Base-by-base conservation (phyloP, 2,329 filamentous ascomycete species). In the Nannizziopsis arthrosporioides region DNA sequence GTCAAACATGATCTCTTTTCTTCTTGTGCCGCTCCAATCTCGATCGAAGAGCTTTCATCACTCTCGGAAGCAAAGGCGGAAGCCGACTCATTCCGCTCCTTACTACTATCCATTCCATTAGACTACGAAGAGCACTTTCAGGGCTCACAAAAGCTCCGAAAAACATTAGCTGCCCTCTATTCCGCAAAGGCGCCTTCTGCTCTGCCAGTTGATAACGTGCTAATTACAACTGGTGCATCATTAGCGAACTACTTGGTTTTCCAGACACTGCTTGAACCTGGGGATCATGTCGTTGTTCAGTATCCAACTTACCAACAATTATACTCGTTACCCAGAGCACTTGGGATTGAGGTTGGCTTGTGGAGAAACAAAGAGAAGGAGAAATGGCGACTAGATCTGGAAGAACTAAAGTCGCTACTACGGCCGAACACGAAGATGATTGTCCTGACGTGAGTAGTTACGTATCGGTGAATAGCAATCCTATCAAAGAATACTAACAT, bases 231-330 rank as follows among this genome's bases (percentile, higher is more conserved):
- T 27, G 88, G 88, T 8, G 86, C 85, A 11, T 93, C 93, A 44
- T 74, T 78, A 5, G 87, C 86, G n/a, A 94, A 94, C 60, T 85
- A 87, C 56, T 68, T 92, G n/a, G 68, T 81, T 2, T 74, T 92
- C 6, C 89, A 89, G 62, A 73, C 81, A 1, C 70, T 92, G 5
- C 61, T 92, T 1, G 77, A 78, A 0, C 77, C 80, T 0, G 84
- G 81, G 0, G 85, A 94, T 60, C 87, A 94, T 71, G 83, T 90
- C 41, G 76, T 94, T 50, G 92, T 85, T 59, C 84, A 92, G 50
- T 85, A 88, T 61, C 87, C 88, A 10, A 90, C 85, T 0, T 93
- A 92, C 58, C 85, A 92, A 62, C 85, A 92, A 57, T 73, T 94
- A 1, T 92, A 90, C 60, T 72, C 79, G 8, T 77, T 93, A 0